These are phyloP conservation scores for Mortierella polycephala DNA, from an alignment of 371 early-diverging fungal species.

Conservation along the genomic window DNA sequence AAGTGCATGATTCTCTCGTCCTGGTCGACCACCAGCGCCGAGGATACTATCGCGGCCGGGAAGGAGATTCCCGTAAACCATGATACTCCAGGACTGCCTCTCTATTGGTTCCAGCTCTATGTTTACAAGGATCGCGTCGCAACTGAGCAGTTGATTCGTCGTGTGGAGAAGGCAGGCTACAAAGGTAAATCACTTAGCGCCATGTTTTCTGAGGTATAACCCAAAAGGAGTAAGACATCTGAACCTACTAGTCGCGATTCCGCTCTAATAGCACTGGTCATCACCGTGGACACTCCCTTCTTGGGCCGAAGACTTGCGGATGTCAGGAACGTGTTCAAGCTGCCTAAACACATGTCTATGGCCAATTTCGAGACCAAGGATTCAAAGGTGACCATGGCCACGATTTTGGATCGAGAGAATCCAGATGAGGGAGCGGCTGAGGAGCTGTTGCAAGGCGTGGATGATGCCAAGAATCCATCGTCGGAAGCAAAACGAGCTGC, in stretches of 20 bases:
- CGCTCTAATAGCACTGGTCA: slow-evolving; percentile 68
- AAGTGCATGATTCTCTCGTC: slow-evolving; percentile 68
- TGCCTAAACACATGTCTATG: slow-evolving; percentile 63
- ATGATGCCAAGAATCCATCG: slow-evolving; percentile 16
- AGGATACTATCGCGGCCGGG: slow-evolving; percentile 66
- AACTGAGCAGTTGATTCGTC: slow-evolving; percentile 77
- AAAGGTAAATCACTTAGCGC: slow-evolving; percentile 57
- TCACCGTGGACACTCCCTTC: slow-evolving; percentile 94
- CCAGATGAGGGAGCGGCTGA: slow-evolving; percentile 33
- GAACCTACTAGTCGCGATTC: too few species aligned
- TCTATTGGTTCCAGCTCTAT: slow-evolving; percentile 92
- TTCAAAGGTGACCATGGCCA: slow-evolving; percentile 54
- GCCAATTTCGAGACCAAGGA: slow-evolving; percentile 62
- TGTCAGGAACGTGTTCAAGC: slow-evolving; percentile 77
- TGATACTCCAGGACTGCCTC: slow-evolving; percentile 53
- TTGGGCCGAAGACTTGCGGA: slow-evolving; percentile 91
- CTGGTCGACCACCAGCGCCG: slow-evolving; percentile 61
- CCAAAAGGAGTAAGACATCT: too few species aligned
- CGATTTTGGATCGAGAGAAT: slow-evolving; percentile 20
- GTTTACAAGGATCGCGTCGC: slow-evolving; percentile 84
- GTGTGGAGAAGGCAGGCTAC: slow-evolving; percentile 86
- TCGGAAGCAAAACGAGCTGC: slow-evolving; percentile 48
- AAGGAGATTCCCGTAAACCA: slow-evolving; percentile 51
- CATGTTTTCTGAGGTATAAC: not conserved
- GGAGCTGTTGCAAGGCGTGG: slow-evolving; percentile 36